Base-by-base conservation (phyloP, 495 filamentous ascomycete species). In the Choiromyces venosus region DNA sequence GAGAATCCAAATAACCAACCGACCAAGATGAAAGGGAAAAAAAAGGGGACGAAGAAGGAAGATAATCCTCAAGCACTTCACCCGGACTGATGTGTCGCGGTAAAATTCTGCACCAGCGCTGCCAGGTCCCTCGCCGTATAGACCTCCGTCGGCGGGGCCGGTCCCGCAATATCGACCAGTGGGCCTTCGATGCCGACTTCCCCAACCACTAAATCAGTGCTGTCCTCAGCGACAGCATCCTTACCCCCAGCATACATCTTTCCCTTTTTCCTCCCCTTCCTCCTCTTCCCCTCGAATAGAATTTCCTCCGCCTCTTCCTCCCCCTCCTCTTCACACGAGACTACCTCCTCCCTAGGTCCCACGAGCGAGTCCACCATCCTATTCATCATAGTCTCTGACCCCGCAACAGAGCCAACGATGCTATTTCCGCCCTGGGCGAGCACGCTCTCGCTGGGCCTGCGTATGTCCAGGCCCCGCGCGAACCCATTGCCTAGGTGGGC, bases 321-420 rank as follows among this genome's bases (percentile, higher is more conserved):
- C 21, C 69, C 75, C 38, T 72, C 71, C 36, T 72, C 79, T 66
- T 78, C 79, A 29, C 25, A 61, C 33, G 12, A 29, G 12, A 16
- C 10, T 12, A 14, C 52, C 4, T 61, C 52, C n/a, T 61, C 52
- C n/a, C 76, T 70, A 16, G 80, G 80, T 44, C 87, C 88, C 12
- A 93, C 87, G 65, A 92, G 83, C 70, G 87, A 84, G 76, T 92
- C 89, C 19, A 91, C 89, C 82, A 91, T 92, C 6, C 84, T 84
- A 70, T 87, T 82, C 86, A 88, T 87, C 78, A 82, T 82, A 37
- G 80, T 82, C 70, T 83, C 79, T 33, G 76, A 78, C 21, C 79
- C 80, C 35, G 81, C 74, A 10, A 76, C 76, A 3, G 76, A 75
- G 40, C 74, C 74, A n/a, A 79, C 73, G 36, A 77, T 82, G 39